Percentiles rank a stretch among this genome's conserved stretches.
Evolutionary conservation across 345 rosid genomes (phyloP).

Genomic region (Kandelia obovata): DNA sequence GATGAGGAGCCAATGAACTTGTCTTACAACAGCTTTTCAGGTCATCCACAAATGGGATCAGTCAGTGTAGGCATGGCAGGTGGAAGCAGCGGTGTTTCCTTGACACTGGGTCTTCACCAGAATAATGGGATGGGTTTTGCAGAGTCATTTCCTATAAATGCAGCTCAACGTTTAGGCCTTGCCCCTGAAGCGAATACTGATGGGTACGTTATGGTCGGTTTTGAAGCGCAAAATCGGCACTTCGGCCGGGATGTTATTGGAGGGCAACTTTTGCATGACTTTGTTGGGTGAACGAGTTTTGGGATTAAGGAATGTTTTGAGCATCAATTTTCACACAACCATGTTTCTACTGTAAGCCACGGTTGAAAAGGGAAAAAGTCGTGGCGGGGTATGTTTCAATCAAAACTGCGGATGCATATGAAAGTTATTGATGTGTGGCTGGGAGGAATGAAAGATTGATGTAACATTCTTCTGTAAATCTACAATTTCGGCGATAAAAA

Average conservation of each 20-base stretch:
- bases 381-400: constrained; percentile 14
- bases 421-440: constrained; percentile 6
- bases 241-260: constrained; percentile 66
- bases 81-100: constrained; percentile 59
- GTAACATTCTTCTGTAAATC: constrained; percentile 36
- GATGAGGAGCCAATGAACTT: constrained; percentile 24
- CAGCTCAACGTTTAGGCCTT: constrained; percentile 66
- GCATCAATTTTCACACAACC: constrained; percentile 16
- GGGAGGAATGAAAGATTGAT: constrained; percentile 14
- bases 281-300: constrained; percentile 56
- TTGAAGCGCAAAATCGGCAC: constrained; percentile 56
- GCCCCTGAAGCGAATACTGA: constrained; percentile 46
- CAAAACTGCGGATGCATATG: constrained; percentile 17
- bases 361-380: background rate
- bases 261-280: constrained; percentile 85
- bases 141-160: constrained; percentile 61
- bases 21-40: constrained; percentile 36
- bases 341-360: constrained; percentile 8
- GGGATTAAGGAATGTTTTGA: background rate
- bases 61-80: constrained; percentile 41
- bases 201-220: constrained; percentile 57
- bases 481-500: constrained; percentile 3
- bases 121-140: constrained; percentile 51
- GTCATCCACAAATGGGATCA: constrained; percentile 35
- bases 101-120: constrained; percentile 86